These are phyloP conservation scores for Keqinozyma sinolaborantium DNA, from an alignment of 1,139 yeast genomes.

Conservation along the genomic window DNA sequence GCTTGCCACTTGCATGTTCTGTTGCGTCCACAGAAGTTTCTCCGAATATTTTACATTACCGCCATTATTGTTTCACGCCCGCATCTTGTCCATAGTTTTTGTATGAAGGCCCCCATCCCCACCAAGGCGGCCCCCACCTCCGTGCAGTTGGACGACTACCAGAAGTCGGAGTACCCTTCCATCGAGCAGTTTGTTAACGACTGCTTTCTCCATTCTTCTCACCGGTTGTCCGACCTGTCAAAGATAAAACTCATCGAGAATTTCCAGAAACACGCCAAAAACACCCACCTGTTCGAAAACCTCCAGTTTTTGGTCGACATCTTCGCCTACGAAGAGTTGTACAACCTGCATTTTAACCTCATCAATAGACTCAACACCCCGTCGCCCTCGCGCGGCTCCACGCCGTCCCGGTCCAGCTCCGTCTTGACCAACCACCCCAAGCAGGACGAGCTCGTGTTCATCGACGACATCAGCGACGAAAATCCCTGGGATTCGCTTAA, in stretches of 20 bases:
- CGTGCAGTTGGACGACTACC: no score
- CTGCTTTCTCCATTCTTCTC: constrained; percentile 19
- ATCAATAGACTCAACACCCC: constrained; percentile 5
- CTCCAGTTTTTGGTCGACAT: constrained; percentile 43
- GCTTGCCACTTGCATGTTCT: no score
- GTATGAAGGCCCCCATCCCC: no score
- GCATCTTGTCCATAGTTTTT: no score
- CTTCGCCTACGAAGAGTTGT: constrained; percentile 37
- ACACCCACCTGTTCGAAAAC: constrained; percentile 44
- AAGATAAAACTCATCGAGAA: constrained; percentile 13
- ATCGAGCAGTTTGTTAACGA: constrained; percentile 25
- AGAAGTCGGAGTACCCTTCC: no score
- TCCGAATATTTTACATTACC: no score
- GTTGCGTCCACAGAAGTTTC: no score
- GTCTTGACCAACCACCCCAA: not conserved
- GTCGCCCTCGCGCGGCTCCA: not conserved
- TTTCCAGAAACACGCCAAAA: constrained; percentile 17
- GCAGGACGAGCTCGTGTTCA: not conserved
- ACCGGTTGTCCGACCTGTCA: constrained; percentile 12
- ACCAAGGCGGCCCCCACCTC: no score
- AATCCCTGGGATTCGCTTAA: not conserved
- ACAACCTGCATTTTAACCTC: constrained; percentile 6
- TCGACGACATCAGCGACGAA: not conserved
- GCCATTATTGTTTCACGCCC: no score
- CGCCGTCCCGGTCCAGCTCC: not conserved